Evolutionary conservation across 306 rosid genomes (phyloP), one percentile per base, ranked within the genome.

Genomic region (Rubus parviflorus): DNA sequence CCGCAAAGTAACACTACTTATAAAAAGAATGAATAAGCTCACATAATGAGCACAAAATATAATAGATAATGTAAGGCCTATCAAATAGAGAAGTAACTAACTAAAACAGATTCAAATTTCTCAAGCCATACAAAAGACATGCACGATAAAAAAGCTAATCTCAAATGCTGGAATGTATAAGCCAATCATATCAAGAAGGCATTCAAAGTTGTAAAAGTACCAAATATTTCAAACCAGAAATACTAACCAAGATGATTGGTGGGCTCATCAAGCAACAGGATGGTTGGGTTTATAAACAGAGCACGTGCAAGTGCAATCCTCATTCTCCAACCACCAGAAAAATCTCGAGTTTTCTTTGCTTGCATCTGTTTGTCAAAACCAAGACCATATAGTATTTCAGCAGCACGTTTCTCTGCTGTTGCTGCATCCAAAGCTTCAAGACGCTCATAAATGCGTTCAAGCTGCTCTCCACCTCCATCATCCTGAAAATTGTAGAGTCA

Each of bases 241-340:
- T 30, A 64, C 75, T 70, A 87, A 91, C 99, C 99, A 20, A 96
- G 91, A 85, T 96, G 99, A 87, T 96, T 96, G 73, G 99, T 96
- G 13, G 99, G 98, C 86, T 96, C 99, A 84, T 96, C 98, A 77
- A 96, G 97, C 51, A 96, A 77, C 75, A 96, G 89, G 85, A 96
- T 85, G 65, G 99, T 96, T 54, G 99, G 99, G 19, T 96, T 96
- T 80, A 96, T 96, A 82, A 96, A 96, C 5, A 96, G 80, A 47
- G 99, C 98, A 41, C 98, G 93, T 40, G 98, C 99, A 78, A 96
- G 84, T 57, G 98, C 98, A 82, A 96, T 96, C 82, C 99, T 92
- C 99, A 96, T 96, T 73, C 99, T 96, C 99, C 99, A 96, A 66
- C 99, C 99, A 85, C 99, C 99, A 58, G 99, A 96, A 84, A 96